Evolutionary conservation across 306 rosid genomes (phyloP), one percentile per base, ranked within the genome.

Genomic region (Rosa chinensis): DNA sequence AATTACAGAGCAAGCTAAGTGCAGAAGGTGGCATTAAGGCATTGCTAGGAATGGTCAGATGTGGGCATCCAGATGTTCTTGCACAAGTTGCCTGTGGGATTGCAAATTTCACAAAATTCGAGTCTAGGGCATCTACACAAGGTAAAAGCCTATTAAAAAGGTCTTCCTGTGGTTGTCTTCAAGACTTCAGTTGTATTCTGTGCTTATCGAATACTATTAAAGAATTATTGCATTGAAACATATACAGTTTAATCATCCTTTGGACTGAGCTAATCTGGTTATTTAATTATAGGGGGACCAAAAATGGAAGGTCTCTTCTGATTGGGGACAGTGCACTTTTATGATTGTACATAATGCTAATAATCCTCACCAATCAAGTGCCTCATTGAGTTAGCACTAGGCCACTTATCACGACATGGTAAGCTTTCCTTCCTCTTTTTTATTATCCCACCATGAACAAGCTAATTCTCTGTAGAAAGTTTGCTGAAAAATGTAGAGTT

Each of bases 51-150:
- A 96, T 96, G 99, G 91, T 96, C 85, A 88, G 98, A 86, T 89
- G 98, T 82, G 89, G 86, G 59, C 99, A 93, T 88, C 94, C 97
- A 56, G 99, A 96, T 82, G 99, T 96, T 62, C 97, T 93, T 76
- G 99, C 99, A 32, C 99, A 96, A 86, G 97, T 93, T 84, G 98
- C 99, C 75, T 95, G 99, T 52, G 99, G 99, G 84, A 91, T 96
- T 78, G 99, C 99, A 1, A 93, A 96, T 84, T 96, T 88, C 14
- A 97, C 99, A 0, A 96, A 96, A 84, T 96, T 98, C 42, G 99
- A 96, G 81, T 96, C 98, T 47, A 91, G 98, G 85, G 96, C 97
- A 25, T 91, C 97, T 61, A 89, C 88, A 56, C 98, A 91, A 90
- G 99, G 99, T 93, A 88, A 86, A 48, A 45, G 72, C 7, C 39